Conservation (phyloP, 108 stramenopile species). For the Aurantiochytrium sp. region DNA sequence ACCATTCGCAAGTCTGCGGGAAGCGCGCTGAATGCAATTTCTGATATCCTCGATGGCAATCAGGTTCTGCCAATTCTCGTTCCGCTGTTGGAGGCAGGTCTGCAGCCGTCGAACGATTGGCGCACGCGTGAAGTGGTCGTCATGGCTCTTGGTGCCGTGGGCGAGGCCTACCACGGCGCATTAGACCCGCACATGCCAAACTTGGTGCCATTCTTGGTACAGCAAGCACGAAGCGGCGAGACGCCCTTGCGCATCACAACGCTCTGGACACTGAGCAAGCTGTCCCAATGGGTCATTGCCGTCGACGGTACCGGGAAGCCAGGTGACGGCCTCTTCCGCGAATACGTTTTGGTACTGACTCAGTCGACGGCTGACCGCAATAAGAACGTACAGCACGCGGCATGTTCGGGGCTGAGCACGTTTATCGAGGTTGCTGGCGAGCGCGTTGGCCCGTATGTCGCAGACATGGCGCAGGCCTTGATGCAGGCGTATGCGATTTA, state of each 20-base stretch:
- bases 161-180: not conserved
- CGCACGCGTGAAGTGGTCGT: not conserved
- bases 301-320: not conserved
- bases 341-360: not conserved
- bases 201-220: not conserved
- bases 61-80: not conserved
- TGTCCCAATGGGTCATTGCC: not conserved
- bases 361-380: not conserved
- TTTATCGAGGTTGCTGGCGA: not conserved
- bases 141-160: conserved; percentile 1
- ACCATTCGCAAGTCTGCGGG: conserved; percentile 10
- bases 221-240: not conserved
- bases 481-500: not conserved
- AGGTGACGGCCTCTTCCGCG: not conserved
- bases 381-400: not conserved
- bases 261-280: not conserved
- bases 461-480: not conserved
- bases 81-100: not conserved
- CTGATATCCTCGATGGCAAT: not conserved
- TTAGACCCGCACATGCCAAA: not conserved
- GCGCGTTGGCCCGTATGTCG: not conserved
- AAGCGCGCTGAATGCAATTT: not conserved
- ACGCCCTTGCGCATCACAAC: not conserved
- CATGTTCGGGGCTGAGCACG: not conserved
- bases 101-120: not conserved